Conservation (phyloP, 345 rosid species). For the Punica granatum region DNA sequence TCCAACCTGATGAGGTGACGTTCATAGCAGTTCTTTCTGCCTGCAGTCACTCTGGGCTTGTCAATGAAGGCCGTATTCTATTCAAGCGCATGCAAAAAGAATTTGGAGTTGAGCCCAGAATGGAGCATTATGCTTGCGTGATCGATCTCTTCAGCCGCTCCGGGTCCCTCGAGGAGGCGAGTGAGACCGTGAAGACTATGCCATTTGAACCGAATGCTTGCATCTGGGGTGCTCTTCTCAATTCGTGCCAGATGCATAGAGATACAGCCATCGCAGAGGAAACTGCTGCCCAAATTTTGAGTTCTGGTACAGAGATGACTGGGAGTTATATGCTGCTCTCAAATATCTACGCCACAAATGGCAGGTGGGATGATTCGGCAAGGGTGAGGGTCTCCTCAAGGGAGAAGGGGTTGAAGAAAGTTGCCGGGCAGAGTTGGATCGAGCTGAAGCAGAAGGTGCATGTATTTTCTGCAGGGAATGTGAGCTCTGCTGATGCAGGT, state of each 20-base stretch:
- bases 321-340: slow-evolving; percentile 17
- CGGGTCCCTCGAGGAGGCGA: slow-evolving; percentile 55
- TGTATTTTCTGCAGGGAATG: slow-evolving; percentile 33
- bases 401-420: slow-evolving; percentile 63
- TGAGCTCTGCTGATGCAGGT: neutral
- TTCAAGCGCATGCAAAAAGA: slow-evolving; percentile 33
- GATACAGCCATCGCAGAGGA: slow-evolving; percentile 34
- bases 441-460: slow-evolving; percentile 40
- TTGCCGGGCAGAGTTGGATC: slow-evolving; percentile 64
- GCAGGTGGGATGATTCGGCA: slow-evolving; percentile 68
- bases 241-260: slow-evolving; percentile 65
- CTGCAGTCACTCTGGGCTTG: slow-evolving; percentile 71
- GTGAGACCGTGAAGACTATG: slow-evolving; percentile 47
- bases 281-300: slow-evolving; percentile 30
- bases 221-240: slow-evolving; percentile 66
- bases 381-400: slow-evolving; percentile 49
- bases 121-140: slow-evolving; percentile 67
- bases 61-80: slow-evolving; percentile 38
- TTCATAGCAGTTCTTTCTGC: slow-evolving; percentile 73
- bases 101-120: slow-evolving; percentile 40
- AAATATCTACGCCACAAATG: slow-evolving; percentile 48
- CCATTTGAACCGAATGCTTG: slow-evolving; percentile 52
- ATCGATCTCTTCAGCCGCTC: slow-evolving; percentile 72
- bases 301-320: slow-evolving; percentile 17
- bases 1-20: slow-evolving; percentile 49